Percentiles rank a stretch among this genome's conserved stretches.
These are phyloP conservation scores for Thermochaetoides thermophila DNA, from an alignment of 495 filamentous ascomycete species.

Conservation along the genomic window DNA sequence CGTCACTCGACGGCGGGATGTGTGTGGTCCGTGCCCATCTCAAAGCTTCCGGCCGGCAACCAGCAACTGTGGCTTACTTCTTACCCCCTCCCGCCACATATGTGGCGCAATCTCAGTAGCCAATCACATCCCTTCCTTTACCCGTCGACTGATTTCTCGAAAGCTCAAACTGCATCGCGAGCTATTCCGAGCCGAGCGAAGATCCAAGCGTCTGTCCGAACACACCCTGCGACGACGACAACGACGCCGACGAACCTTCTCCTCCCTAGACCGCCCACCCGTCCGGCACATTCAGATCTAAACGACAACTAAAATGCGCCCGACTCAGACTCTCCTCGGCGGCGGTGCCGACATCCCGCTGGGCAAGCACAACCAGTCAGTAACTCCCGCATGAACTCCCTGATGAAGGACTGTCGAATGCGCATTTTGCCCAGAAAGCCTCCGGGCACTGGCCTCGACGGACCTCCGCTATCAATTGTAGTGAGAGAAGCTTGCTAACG, in stretches of 20 bases:
- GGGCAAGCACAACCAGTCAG: constrained; percentile 59
- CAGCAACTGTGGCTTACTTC: too few species aligned
- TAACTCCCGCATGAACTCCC: too few species aligned
- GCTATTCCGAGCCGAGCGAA: constrained; percentile 15
- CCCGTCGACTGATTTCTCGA: constrained; percentile 21
- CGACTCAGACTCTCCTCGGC: constrained; percentile 30
- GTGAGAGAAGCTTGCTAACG: constrained; percentile 13
- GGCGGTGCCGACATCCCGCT: constrained; percentile 44
- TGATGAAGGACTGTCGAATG: too few species aligned
- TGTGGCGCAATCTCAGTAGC: constrained; percentile 12
- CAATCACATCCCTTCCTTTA: constrained; percentile 24
- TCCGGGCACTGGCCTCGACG: constrained; percentile 1
- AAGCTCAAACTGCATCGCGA: constrained; percentile 7
- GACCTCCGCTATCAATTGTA: not conserved
- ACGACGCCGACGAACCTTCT: constrained; percentile 10
- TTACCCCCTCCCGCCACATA: too few species aligned
- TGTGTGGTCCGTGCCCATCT: too few species aligned
- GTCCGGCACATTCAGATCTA: too few species aligned
- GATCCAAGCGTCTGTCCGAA: too few species aligned
- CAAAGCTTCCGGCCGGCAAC: too few species aligned
- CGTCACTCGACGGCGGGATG: too few species aligned
- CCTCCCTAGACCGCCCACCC: constrained; percentile 6
- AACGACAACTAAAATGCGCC: constrained; percentile 61
- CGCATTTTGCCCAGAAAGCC: constrained; percentile 6
- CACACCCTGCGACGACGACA: not conserved